Evolutionary conservation across 2,329 filamentous ascomycete species (phyloP), one percentile per base, ranked within the genome.

Genomic region (Colletotrichum australisinense): DNA sequence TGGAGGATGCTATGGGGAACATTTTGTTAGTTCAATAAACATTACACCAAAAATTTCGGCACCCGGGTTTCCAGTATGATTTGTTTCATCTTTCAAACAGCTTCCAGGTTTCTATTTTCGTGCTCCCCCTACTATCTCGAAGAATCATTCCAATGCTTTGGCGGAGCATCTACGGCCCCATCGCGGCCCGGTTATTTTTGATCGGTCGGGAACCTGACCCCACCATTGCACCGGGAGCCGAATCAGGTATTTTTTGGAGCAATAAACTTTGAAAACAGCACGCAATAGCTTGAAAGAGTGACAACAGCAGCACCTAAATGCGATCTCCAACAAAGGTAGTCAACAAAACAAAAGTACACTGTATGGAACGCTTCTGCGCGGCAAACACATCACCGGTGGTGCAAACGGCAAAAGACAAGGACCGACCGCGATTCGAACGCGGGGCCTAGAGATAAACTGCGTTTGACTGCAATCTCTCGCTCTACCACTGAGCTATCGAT

Each of bases 401-500:
- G 8, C 4, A 24, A 58, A 65, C 56, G 16, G 2, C 56, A 70
- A 71, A 73, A 63, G 1, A 2, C 56, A 66, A 73, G 71, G 71
- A 73, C 71, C 71, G 71, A 73, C 71, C 71, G 71, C 71, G 71
- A 38, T 73, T 73, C 71, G 71, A 73, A 73, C 71, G 71, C 71
- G 71, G 71, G 71, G 67, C 71, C 71, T 73, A 73, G 71, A 73
- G 71, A 73, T 73, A 28, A 11, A 49, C 11, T 66, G 65, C 62
- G n/a, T 12, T 9, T 4, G 14, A 57, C 71, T 73, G 71, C 71
- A 73, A 73, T 73, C 71, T 73, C 71, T 73, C 71, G 71, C 71
- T 73, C 71, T 73, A 73, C 71, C 71, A 73, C 71, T 73, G 71
- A 73, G 71, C 71, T 73, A 73, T 73, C 71, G 71, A 73, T 73